Base-by-base conservation (phyloP, 768 basidiomycete genomes). In the Russula virescens region DNA sequence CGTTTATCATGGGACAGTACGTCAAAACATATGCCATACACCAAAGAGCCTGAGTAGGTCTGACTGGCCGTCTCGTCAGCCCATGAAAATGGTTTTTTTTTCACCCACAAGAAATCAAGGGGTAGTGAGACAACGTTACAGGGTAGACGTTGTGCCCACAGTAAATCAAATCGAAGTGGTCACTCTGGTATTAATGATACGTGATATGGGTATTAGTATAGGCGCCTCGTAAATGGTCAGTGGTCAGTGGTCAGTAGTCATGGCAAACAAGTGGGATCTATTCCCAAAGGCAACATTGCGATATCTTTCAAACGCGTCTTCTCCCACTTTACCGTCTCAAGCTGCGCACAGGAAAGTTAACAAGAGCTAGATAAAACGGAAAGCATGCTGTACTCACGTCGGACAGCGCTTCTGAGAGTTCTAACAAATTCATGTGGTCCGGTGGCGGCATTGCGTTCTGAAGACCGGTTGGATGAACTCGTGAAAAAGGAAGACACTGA, bases 361-460 rank as follows among this genome's bases (percentile, higher is more conserved):
- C 38, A 51, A 63, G 53, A 50, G 57, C 18, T 26, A 18, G 21
- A 13, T 21, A 21, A 10, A 58, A 54, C 50, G 53, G 54, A 43
- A 38, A 28, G 58, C 53, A 42, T 3, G 28, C 1, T 21, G 16
- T 26, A 77, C 83, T 31, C 67, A 90, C 90, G 71, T 90, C 86
- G 42, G 75, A 74, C 19, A 78, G 68, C 13, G 88, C 87, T 46
- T 88, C 84, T 5, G 70, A 54, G 13, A 75, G 75, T 10, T 86
- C 78, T 16, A 92, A 69, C 23, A 92, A 73, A 69, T 91, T 88
- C 88, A 92, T 91, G 67, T 91, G 87, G 65, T 89, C 83, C 10
- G 88, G 88, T 34, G 82, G 64, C 43, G 69, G 72, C 23, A 82
- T 76, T 31, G 75, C 80, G 26, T 80, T 78, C 78, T 77, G 60